phyloP scores from a whole-genome alignment of 2,329 filamentous ascomycete species.

The Endocalyx cinctus region DNA sequence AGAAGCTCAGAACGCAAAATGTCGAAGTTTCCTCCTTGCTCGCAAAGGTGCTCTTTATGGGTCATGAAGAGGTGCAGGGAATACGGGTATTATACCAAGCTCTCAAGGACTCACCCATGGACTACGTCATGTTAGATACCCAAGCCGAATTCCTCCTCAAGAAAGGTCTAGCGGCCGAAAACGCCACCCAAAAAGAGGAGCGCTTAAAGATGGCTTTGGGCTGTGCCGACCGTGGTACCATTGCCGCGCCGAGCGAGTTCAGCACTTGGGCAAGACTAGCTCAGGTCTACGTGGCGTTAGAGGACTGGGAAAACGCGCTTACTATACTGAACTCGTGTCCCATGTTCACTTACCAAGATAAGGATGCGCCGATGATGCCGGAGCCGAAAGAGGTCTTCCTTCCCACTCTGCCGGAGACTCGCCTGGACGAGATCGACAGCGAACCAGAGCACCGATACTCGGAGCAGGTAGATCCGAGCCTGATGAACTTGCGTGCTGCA shows the following conservation, averaged over 20 bases:
- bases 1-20: constrained; percentile 87
- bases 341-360: constrained; percentile 99
- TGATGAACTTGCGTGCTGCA: constrained; percentile 81
- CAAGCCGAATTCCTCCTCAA: constrained; percentile 88
- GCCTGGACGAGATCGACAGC: constrained; percentile 94
- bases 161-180: constrained; percentile 62
- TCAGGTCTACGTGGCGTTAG: constrained; percentile 88
- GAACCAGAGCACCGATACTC: constrained; percentile 75
- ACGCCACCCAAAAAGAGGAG: constrained; percentile 53
- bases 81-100: constrained; percentile 84
- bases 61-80: constrained; percentile 94
- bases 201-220: constrained; percentile 82
- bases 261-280: constrained; percentile 92
- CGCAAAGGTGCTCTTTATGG: constrained; percentile 86
- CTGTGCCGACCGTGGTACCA: constrained; percentile 89
- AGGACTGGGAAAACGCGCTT: constrained; percentile 94
- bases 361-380: constrained; percentile 91
- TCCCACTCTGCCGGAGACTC: constrained; percentile 81
- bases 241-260: constrained; percentile 94
- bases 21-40: constrained; percentile 91
- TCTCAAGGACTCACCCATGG: constrained; percentile 89
- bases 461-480: constrained; percentile 81
- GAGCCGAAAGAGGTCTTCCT: constrained; percentile 84
- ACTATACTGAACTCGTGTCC: constrained; percentile 96
- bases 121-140: constrained; percentile 92